Evolutionary conservation across 2,329 filamentous ascomycete genomes (phyloP), one percentile per base, ranked within the genome.

Genomic region (Penicillium aurantiogriseum): DNA sequence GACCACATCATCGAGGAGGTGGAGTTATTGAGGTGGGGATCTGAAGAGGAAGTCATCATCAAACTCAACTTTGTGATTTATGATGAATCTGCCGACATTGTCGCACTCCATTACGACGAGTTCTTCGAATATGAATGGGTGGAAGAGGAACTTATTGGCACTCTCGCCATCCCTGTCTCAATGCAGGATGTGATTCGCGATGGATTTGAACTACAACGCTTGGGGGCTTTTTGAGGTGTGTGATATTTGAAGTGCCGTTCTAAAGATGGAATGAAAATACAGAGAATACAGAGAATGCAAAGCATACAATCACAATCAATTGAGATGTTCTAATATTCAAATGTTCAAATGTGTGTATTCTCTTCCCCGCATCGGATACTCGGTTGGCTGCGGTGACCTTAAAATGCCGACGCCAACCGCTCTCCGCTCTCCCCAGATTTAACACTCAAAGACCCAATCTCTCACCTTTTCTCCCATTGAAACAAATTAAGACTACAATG

Each of bases 351-450:
- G 29, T 31, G 29, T 31, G 27, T 29, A 31, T 33, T 33, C 36
- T 39, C 36, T 29, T 53, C 52, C 52, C 52, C 52, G 51, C 51
- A 25, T 47, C 50, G 29, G 19, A 44, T 29, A 53, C 46, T 53
- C 59, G 59, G 56, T 50, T 63, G 47, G 57, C 51, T 44, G 35
- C 59, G 52, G 35, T 61, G 54, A 52, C 51, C 47, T 21, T 9
- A 17, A 25, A 42, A 47, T 46, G 39, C 69, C 69, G 68, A 68
- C 52, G 67, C 67, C 67, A 72, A 65, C 69, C 69, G 69, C 46
- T 25, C 63, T 67, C 65, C 62, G 56, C 62, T 46, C 25, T 46
- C 47, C 51, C 54, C 61, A 56, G 54, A 56, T 38, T 50, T 33
- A 25, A 25, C 29, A 47, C 19, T 53, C 40, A 52, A 51, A 53